Evolutionary conservation across 1,284 basidiomycete species (phyloP).

Genomic region (Puccinia polysora): DNA sequence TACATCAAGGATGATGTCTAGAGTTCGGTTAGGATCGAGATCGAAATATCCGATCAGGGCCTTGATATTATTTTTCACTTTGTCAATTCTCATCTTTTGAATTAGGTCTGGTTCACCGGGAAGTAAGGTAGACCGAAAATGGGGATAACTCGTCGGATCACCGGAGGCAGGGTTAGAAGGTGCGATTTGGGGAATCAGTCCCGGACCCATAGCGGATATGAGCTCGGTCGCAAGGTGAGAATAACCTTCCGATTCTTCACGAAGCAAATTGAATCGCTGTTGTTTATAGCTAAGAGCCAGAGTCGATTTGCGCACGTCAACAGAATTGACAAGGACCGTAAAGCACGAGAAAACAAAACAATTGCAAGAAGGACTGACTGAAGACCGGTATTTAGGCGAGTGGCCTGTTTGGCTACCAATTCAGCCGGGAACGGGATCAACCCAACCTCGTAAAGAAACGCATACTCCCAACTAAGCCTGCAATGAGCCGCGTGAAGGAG

Average conservation of each 20-base stretch:
- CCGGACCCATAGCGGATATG: conserved; percentile 68
- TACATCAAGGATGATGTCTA: conserved; percentile 89
- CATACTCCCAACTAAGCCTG: conserved; percentile 41
- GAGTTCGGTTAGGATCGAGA: conserved; percentile 84
- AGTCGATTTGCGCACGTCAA: no score
- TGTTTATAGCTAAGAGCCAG: conserved; percentile 70
- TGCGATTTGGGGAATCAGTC: conserved; percentile 58
- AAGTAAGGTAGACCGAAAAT: conserved; percentile 49
- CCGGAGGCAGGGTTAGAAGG: conserved; percentile 12
- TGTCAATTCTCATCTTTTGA: conserved; percentile 64
- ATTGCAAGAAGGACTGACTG: conserved; percentile 17
- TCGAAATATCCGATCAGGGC: conserved; percentile 88
- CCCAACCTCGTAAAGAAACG: conserved; percentile 28
- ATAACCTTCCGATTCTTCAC: conserved; percentile 96
- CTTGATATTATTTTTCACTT: conserved; percentile 79
- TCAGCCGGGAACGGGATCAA: conserved; percentile 39
- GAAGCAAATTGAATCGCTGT: conserved; percentile 93
- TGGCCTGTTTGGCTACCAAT: conserved; percentile 34
- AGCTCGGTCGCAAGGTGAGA: conserved; percentile 83
- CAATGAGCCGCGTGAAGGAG: conserved; percentile 23
- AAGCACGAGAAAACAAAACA: neutral
- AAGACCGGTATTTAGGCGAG: conserved; percentile 34
- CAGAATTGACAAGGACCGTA: neutral
- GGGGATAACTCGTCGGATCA: conserved; percentile 28
- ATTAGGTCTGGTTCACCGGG: conserved; percentile 53